Base-by-base conservation (phyloP, 805 yeast genomes). In the Brettanomyces nanus region DNA sequence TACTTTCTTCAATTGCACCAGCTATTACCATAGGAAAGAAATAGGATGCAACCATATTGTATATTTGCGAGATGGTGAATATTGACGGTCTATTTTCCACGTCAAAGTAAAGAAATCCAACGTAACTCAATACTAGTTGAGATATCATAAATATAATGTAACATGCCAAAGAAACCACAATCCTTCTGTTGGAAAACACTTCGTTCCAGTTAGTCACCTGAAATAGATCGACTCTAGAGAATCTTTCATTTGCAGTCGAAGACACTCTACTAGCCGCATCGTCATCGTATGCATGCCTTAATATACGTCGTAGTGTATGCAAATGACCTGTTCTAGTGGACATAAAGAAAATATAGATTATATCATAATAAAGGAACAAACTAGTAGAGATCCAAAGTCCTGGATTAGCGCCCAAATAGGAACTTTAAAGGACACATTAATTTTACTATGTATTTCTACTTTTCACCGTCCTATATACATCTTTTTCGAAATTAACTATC, bases 401-500 rank as follows among this genome's bases (percentile, higher is more conserved):
- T n/a, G n/a, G n/a, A n/a, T n/a, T n/a, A n/a, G n/a, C n/a, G n/a
- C n/a, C n/a, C n/a, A n/a, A n/a, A n/a, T n/a, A n/a, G n/a, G n/a
- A n/a, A n/a, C n/a, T n/a, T n/a, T n/a, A n/a, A n/a, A n/a, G n/a
- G n/a, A n/a, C n/a, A n/a, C n/a, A n/a, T n/a, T n/a, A n/a, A n/a
- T n/a, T n/a, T n/a, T n/a, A n/a, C n/a, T n/a, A n/a, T n/a, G n/a
- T n/a, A n/a, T n/a, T n/a, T n/a, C n/a, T n/a, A n/a, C n/a, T n/a
- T n/a, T n/a, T n/a, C n/a, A n/a, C n/a, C n/a, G n/a, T n/a, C n/a
- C n/a, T n/a, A n/a, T n/a, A n/a, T n/a, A n/a, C n/a, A n/a, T n/a
- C n/a, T 37, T 85, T 60, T 51, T 81, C 89, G 10, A 74, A 36
- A 10, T 62, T 61, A 21, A 80, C 77, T 30, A 78, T 68, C 11